Evolutionary conservation across 2,329 filamentous ascomycete genomes (phyloP).

Genomic region (Thielaviopsis euricoi): DNA sequence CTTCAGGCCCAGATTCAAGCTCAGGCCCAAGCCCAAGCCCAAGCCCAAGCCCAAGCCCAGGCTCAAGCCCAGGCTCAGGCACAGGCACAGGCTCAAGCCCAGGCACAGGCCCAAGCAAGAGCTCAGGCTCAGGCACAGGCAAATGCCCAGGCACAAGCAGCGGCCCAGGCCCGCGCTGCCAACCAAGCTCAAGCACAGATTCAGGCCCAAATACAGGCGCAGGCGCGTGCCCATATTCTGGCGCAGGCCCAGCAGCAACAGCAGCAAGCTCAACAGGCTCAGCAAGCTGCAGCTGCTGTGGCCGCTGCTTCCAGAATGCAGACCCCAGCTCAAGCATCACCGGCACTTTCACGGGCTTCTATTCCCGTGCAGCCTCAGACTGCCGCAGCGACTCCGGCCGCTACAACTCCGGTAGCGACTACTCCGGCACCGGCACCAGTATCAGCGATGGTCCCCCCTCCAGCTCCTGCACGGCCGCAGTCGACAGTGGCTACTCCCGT

Average conservation of each 20-base stretch:
- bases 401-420: background rate
- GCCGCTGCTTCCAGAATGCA: background rate
- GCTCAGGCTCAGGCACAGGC: slow-evolving; percentile 11
- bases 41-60: background rate
- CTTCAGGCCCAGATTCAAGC: slow-evolving; percentile 12
- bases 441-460: background rate
- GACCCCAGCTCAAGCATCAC: background rate
- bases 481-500: background rate
- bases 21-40: slow-evolving; percentile 13
- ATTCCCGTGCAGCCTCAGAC: background rate
- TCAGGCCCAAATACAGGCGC: background rate
- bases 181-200: background rate
- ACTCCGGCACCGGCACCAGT: background rate
- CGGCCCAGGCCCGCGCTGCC: background rate
- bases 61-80: slow-evolving; percentile 10
- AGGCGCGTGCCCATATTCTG: background rate
- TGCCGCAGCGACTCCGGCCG: background rate
- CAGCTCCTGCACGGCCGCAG: background rate
- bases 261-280: background rate
- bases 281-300: background rate
- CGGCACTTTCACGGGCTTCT: background rate
- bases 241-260: background rate
- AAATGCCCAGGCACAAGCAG: background rate
- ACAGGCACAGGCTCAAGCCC: slow-evolving; percentile 15
- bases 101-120: slow-evolving; percentile 9